phyloP scores from a whole-genome alignment of 495 filamentous ascomycete genomes.

The Geoglossum glabrum region DNA sequence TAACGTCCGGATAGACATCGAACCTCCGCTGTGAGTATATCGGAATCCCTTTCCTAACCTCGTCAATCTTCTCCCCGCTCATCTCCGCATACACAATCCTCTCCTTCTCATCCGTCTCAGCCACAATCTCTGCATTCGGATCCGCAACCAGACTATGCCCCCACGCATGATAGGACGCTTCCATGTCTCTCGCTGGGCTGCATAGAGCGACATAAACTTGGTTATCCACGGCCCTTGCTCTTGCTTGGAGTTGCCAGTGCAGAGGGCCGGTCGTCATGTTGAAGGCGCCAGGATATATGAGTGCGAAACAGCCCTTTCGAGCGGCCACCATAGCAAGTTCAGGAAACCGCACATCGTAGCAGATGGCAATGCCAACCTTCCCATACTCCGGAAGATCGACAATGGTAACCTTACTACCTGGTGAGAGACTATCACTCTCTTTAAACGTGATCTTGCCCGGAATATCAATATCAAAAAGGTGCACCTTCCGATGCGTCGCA shows the following conservation, averaged over 20 bases:
- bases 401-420: slow-evolving; percentile 63
- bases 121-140: slow-evolving; percentile 68
- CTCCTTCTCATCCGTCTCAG: slow-evolving; percentile 54
- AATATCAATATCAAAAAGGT: slow-evolving; percentile 98
- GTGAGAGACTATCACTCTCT: slow-evolving; percentile 71
- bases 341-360: slow-evolving; percentile 94
- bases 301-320: slow-evolving; percentile 56
- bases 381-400: slow-evolving; percentile 76
- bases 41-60: slow-evolving; percentile 67
- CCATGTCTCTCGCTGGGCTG: slow-evolving; percentile 66
- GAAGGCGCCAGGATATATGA: slow-evolving; percentile 89
- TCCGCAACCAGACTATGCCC: slow-evolving; percentile 79
- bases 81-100: slow-evolving; percentile 59
- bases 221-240: slow-evolving; percentile 80
- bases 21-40: slow-evolving; percentile 71
- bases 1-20: slow-evolving; percentile 91
- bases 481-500: slow-evolving; percentile 76
- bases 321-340: slow-evolving; percentile 85
- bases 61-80: slow-evolving; percentile 47
- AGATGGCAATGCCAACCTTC: slow-evolving; percentile 69
- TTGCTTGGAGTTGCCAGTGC: slow-evolving; percentile 73
- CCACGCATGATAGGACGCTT: slow-evolving; percentile 67
- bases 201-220: slow-evolving; percentile 88
- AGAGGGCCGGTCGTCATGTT: slow-evolving; percentile 80
- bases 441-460: slow-evolving; percentile 82